Evolutionary conservation across 2,329 filamentous ascomycete genomes (phyloP).

Genomic region (Colletotrichum sp.): DNA sequence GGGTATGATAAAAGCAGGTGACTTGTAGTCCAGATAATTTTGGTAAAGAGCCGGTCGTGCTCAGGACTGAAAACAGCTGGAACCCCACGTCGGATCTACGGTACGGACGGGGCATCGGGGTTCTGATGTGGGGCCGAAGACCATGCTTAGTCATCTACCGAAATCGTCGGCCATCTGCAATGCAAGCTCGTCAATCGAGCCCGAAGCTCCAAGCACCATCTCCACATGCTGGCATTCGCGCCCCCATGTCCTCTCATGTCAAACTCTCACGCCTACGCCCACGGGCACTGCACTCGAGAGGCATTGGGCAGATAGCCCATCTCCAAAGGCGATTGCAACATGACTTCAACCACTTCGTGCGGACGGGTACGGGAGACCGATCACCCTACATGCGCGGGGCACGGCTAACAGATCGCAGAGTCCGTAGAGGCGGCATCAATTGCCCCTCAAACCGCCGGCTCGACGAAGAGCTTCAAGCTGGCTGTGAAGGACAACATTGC

Average conservation of each 20-base stretch:
- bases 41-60: neutral
- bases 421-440: neutral
- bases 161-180: neutral
- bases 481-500: slow-evolving; percentile 83
- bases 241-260: slow-evolving; percentile 21
- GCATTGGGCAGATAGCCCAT: neutral
- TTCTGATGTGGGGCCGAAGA: neutral
- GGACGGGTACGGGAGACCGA: neutral
- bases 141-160: neutral
- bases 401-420: neutral
- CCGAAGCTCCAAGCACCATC: neutral
- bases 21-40: fast-evolving
- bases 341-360: slow-evolving; percentile 21
- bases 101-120: neutral
- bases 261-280: slow-evolving; percentile 15
- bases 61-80: neutral
- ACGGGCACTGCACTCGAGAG: neutral
- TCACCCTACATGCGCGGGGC: neutral
- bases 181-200: neutral
- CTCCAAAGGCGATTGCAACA: neutral
- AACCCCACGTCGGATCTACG: neutral
- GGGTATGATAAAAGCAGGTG: neutral
- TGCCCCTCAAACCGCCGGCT: neutral
- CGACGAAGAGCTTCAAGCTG: slow-evolving; percentile 44
- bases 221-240: neutral